Base-by-base conservation (phyloP, 2,329 filamentous ascomycete species). In the Lecanicillium sp. region DNA sequence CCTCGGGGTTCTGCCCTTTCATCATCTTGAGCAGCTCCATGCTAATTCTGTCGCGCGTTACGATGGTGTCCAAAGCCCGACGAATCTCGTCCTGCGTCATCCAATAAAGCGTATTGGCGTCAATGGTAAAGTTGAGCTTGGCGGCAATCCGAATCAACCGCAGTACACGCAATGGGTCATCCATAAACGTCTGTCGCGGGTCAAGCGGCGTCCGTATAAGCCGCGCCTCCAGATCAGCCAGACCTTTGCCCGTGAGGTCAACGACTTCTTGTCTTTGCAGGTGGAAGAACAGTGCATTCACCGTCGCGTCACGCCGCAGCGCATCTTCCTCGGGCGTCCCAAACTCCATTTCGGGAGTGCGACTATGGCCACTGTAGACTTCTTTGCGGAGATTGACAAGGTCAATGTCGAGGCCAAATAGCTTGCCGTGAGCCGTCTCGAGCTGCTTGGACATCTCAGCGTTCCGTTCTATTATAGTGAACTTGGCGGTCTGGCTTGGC, bases 311-410 rank as follows among this genome's bases (percentile, higher is more conserved):
- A 8, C 46, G 41, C 9, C 46, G 44, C 9, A 41, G 39, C 2
- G 44, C 40, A 37, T 48, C 46, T 14, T 48, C 44, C 14, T 44
- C 43, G 2, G 46, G 37, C 2, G 46, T 45, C 12, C 46, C 44
- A 37, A 48, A 47, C 13, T 45, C 41, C 44, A 48, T 45, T 11
- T 41, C 37, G 1, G 46, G 44, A 8, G 39, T 47, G 4, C 44
- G 46, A 17, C 27, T 48, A 6, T 40, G 37, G 5, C 43, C 41
- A 14, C 41, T 36, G 22, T 48, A 48, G 3, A 45, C 39, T 29
- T 48, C 46, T 28, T 46, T 48, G 1, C 46, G 41, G 12, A 48
- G 36, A 30, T 48, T 48, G 9, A 47, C 46, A n/a, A 48, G 7
- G 31, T 48, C 46, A 12, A 47, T 30, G 4, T 48, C 44, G 12